Evolutionary conservation across 345 rosid genomes (phyloP).

Genomic region (Cardamine chenopodiifolia): DNA sequence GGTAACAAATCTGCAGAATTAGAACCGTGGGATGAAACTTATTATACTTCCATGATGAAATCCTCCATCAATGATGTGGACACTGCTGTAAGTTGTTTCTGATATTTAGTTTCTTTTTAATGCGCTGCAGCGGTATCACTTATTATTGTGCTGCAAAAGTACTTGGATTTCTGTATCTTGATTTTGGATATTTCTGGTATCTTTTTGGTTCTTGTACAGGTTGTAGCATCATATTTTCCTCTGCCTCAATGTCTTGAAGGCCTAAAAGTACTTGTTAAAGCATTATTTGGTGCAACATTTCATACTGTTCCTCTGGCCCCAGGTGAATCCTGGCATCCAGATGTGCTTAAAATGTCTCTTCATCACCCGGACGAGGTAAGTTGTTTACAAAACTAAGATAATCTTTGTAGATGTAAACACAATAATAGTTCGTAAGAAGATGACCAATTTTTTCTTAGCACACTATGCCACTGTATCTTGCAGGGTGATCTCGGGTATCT

Average conservation of each 20-base stretch:
- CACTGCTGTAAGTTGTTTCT: conserved; percentile 63
- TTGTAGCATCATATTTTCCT: conserved; percentile 86
- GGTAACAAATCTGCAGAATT: conserved; percentile 57
- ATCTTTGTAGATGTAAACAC: neutral
- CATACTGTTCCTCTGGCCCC: conserved; percentile 62
- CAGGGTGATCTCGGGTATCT: conserved; percentile 93
- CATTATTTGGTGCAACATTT: conserved; percentile 84
- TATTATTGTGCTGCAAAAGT: neutral
- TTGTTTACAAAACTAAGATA: conserved; percentile 13
- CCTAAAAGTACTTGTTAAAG: conserved; percentile 69
- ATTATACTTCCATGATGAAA: conserved; percentile 81
- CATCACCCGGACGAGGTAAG: conserved; percentile 91
- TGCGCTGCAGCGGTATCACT: neutral
- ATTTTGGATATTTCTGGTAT: neutral
- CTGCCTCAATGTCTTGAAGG: conserved; percentile 85
- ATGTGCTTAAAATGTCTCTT: conserved; percentile 80
- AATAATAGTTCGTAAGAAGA: neutral
- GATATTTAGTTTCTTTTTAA: conserved; percentile 1
- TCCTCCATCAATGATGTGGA: conserved; percentile 72
- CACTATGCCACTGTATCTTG: conserved; percentile 29
- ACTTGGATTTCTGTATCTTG: conserved; percentile 11
- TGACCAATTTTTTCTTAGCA: neutral
- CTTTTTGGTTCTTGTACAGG: conserved; percentile 49
- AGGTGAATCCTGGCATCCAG: conserved; percentile 98
- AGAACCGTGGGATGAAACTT: conserved; percentile 97